phyloP scores from a whole-genome alignment of 768 basidiomycete species.

The Lactifluus hygrophoroides region DNA sequence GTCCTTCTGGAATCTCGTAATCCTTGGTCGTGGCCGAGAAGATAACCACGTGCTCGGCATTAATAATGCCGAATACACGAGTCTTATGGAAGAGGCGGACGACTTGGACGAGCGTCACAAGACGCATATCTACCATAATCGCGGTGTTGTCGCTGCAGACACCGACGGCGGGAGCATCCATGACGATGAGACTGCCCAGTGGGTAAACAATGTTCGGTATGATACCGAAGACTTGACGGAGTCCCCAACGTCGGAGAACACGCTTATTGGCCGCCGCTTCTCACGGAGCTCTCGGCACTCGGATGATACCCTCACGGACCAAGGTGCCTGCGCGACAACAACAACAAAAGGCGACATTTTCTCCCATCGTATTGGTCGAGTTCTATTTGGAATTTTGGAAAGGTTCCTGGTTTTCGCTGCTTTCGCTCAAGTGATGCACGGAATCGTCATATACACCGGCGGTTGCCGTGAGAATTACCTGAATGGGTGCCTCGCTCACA shows the following conservation, averaged over 20 bases:
- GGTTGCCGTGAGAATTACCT: constrained; percentile 71
- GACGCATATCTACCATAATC: constrained; percentile 14
- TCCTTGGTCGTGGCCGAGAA: constrained; percentile 45
- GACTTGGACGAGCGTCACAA: constrained; percentile 45
- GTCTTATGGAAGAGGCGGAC: constrained; percentile 48
- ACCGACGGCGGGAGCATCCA: constrained; percentile 14
- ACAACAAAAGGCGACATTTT: constrained; percentile 24
- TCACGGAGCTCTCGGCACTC: constrained; percentile 37
- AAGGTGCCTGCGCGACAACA: constrained; percentile 10
- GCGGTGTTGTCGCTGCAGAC: neutral
- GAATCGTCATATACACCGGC: constrained; percentile 78
- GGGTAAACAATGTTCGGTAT: constrained; percentile 40
- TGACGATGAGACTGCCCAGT: constrained; percentile 39
- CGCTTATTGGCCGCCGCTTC: constrained; percentile 42
- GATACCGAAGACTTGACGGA: constrained; percentile 37
- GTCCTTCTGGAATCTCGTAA: constrained; percentile 47
- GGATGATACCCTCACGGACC: constrained; percentile 48
- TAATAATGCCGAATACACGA: constrained; percentile 43
- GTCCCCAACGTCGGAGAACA: constrained; percentile 44
- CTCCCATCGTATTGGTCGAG: constrained; percentile 37
- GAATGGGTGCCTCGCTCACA: constrained; percentile 82
- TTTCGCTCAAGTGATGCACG: constrained; percentile 55
- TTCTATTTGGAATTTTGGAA: constrained; percentile 47
- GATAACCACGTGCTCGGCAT: constrained; percentile 18
- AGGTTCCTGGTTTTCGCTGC: constrained; percentile 62